A percentile compares a stretch with the other conserved stretches of the same genome.
Evolutionary conservation across 2,329 filamentous ascomycete genomes (phyloP).

Genomic region (Fusarium graminum): DNA sequence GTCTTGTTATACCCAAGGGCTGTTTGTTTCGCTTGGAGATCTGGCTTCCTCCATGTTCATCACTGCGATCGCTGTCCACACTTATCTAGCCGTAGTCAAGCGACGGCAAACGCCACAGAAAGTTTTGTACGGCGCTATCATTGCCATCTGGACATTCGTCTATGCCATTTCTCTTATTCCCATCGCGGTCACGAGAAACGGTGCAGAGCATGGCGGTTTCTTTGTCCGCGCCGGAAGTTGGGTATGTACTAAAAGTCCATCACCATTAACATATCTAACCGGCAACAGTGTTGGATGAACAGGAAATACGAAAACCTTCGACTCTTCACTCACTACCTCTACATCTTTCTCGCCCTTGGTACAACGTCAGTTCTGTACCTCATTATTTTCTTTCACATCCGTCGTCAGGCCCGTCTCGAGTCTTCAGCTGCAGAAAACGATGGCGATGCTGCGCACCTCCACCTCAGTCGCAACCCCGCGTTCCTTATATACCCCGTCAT

Average conservation of each 20-base stretch:
- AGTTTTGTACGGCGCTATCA: slow-evolving; percentile 64
- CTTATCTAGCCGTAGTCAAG: slow-evolving; percentile 72
- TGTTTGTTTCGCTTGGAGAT: slow-evolving; percentile 76
- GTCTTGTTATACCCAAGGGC: slow-evolving; percentile 74
- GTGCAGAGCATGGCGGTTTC: slow-evolving; percentile 59
- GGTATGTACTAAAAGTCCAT: slow-evolving; percentile 54
- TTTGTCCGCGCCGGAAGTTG: slow-evolving; percentile 76
- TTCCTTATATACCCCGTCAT: slow-evolving; percentile 77
- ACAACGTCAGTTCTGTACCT: slow-evolving; percentile 57
- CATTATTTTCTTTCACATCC: slow-evolving; percentile 57
- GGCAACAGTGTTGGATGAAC: slow-evolving; percentile 72
- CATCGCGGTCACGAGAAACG: slow-evolving; percentile 59
- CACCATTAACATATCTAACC: not conserved
- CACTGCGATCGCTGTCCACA: slow-evolving; percentile 74
- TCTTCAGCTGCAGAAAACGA: slow-evolving; percentile 24
- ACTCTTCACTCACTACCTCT: slow-evolving; percentile 73
- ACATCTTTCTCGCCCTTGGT: slow-evolving; percentile 65
- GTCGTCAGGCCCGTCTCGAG: slow-evolving; percentile 43
- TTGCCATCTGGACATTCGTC: slow-evolving; percentile 68
- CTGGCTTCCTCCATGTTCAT: slow-evolving; percentile 76
- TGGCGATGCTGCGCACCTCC: slow-evolving; percentile 28
- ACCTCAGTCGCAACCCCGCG: slow-evolving; percentile 59
- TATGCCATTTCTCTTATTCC: slow-evolving; percentile 69
- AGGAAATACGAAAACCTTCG: slow-evolving; percentile 66
- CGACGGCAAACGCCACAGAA: slow-evolving; percentile 65